Base-by-base conservation (phyloP, 2,329 filamentous ascomycete genomes). In the Claviceps maximensis region DNA sequence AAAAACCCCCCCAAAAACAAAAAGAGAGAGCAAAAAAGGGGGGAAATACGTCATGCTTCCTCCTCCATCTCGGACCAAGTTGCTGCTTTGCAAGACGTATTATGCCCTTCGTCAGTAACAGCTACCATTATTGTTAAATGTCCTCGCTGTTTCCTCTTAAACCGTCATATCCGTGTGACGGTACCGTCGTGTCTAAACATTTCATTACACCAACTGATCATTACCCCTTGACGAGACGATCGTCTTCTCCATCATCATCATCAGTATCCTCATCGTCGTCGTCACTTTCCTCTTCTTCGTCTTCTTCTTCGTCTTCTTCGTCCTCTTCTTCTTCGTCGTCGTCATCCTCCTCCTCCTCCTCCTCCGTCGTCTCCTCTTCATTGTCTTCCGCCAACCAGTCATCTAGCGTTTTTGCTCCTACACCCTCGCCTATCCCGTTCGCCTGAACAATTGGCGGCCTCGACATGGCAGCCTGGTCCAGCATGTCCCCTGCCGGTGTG, bases 381-480 rank as follows among this genome's bases (percentile, higher is more conserved):
- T 82, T 79, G 45, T 80, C 82, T 62, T 89, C 86, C 4, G 84
- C 89, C 53, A 97, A 74, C 90, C 93, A 97, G 65, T 95, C 89
- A 71, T 97, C 89, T 57, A 98, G 71, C 21, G 84, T 88, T 77
- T 95, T 95, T 42, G 81, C 80, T 50, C 77, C 76, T 1, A 74
- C 65, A 12, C 69, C 74, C 49, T 82, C 82, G 5, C 70, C 68
- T 15, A 69, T 58, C 1, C 72, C 79, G 62, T 83, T 83, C 15
- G 70, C 67, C 60, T 71, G 78, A 41, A 65, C 68, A 9, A 68
- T 68, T 21, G 67, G 68, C 21, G 59, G 58, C 9, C 62, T 55
- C 19, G 65, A 64, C 54, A 67, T 71, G 1, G 77, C 79, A 23
- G 54, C 54, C 36, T 77, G 78, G 58, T 87, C 84, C 45, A 89